These are phyloP conservation scores for Zygoascus bituminiphila DNA, from an alignment of 805 yeast genomes.

Conservation along the genomic window DNA sequence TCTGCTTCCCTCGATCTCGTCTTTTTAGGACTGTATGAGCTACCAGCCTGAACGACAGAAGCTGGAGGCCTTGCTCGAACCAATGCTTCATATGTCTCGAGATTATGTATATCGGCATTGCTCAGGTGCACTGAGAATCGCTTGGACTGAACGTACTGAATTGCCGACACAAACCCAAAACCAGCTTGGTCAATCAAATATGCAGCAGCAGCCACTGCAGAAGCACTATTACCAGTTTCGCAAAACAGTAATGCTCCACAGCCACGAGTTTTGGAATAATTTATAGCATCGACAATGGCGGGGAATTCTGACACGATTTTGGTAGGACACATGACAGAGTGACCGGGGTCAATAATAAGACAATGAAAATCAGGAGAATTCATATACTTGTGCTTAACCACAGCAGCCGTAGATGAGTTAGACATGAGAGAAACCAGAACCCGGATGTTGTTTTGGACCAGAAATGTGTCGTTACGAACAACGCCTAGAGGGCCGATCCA, in stretches of 20 bases:
- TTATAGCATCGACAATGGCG: constrained; percentile 7
- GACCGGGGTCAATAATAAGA: constrained; percentile 7
- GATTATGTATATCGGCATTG: constrained; percentile 18
- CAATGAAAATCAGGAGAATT: constrained; percentile 11
- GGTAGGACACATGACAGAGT: neutral
- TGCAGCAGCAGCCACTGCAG: constrained; percentile 27
- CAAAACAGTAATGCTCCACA: constrained; percentile 21
- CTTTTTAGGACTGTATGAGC: neutral
- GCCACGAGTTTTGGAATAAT: constrained; percentile 1
- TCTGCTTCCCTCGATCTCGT: constrained; percentile 5
- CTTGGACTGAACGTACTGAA: constrained; percentile 26
- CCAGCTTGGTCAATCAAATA: constrained; percentile 20
- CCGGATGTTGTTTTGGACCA: constrained; percentile 32
- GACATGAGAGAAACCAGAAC: constrained; percentile 14
- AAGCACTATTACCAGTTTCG: constrained; percentile 28
- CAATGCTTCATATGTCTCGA: constrained; percentile 17
- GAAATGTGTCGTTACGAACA: constrained; percentile 32
- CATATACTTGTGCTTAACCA: constrained; percentile 8
- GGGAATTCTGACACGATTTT: constrained; percentile 10
- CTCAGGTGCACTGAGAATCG: constrained; percentile 24
- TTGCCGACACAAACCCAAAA: constrained; percentile 18
- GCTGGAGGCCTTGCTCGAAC: constrained; percentile 2
- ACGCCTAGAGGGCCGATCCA: constrained; percentile 42
- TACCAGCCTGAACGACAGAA: neutral
- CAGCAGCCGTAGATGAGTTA: constrained; percentile 3